A percentile compares a stretch with the other conserved stretches of the same genome.
These are phyloP conservation scores for Coemansia sp. DNA, from an alignment of 192 early-diverging fungal species.

Conservation along the genomic window DNA sequence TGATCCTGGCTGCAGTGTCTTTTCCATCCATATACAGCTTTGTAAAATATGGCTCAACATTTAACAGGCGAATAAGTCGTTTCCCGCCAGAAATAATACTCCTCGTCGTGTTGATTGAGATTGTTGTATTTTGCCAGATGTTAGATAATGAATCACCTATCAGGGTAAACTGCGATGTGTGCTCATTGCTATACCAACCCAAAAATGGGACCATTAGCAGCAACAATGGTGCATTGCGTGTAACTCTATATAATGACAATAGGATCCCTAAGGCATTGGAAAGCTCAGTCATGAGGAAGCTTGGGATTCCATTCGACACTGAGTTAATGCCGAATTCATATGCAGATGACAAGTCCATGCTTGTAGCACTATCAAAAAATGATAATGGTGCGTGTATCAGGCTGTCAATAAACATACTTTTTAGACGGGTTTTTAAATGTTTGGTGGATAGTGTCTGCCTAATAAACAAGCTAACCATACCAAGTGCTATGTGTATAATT, in stretches of 20 bases:
- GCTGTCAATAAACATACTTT: constrained; percentile 14
- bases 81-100: constrained; percentile 55
- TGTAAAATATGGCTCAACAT: constrained; percentile 55
- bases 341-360: constrained; percentile 12
- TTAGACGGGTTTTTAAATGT: constrained; percentile 13
- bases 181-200: constrained; percentile 3
- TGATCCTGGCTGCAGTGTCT: constrained; percentile 60
- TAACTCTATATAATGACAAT: constrained; percentile 23
- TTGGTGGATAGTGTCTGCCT: not conserved
- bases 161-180: not conserved
- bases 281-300: constrained; percentile 17
- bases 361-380: constrained; percentile 32
- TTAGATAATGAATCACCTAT: constrained; percentile 3
- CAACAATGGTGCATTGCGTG: constrained; percentile 17
- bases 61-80: constrained; percentile 64
- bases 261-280: not conserved
- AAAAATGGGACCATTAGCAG: constrained; percentile 17
- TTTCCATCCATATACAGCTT: constrained; percentile 49
- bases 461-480: not conserved
- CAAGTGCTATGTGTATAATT: not conserved
- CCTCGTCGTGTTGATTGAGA: not conserved
- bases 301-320: constrained; percentile 3
- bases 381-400: constrained; percentile 35
- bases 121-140: constrained; percentile 8
- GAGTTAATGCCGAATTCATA: constrained; percentile 7